A percentile compares a stretch with the other conserved stretches of the same genome.
Conservation (phyloP, 441 rosid genomes). For the Cnidoscolus chayamansa region DNA sequence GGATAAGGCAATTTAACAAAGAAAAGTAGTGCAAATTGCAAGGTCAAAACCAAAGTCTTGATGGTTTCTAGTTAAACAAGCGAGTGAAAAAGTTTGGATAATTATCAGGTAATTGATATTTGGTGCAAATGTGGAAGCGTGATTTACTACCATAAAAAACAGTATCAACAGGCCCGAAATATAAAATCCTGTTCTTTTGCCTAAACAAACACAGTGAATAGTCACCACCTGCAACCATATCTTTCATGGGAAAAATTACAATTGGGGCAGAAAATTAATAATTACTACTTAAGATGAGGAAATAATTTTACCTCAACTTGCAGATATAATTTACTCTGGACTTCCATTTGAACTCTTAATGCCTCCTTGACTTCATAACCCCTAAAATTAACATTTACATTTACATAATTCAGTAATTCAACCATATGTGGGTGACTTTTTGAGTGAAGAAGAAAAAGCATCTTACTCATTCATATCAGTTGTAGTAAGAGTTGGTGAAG, state of each 20-base stretch:
- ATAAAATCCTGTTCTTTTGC: not conserved
- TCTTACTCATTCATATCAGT: constrained; percentile 55
- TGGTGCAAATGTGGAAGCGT: not conserved
- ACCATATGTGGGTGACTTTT: constrained; percentile 1
- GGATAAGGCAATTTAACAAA: not conserved
- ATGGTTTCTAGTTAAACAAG: not conserved
- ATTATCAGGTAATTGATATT: not conserved
- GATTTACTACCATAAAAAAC: not conserved
- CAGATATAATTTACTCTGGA: constrained; percentile 60
- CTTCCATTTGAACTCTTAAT: constrained; percentile 64
- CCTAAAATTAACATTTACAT: constrained; percentile 27
- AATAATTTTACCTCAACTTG: constrained; percentile 52
- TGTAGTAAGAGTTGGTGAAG: constrained; percentile 35
- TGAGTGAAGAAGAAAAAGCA: not conserved
- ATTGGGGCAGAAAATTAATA: not conserved
- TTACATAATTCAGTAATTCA: constrained; percentile 14
- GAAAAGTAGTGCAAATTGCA: not conserved
- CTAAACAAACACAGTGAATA: not conserved
- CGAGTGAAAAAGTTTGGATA: not conserved
- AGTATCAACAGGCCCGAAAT: not conserved
- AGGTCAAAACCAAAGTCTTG: not conserved
- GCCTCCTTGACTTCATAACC: constrained; percentile 70
- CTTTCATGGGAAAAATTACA: not conserved
- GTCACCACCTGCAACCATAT: not conserved
- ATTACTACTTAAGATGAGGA: not conserved